These are phyloP conservation scores for Myxozyma sirexii DNA, from an alignment of 805 yeast species.

Conservation along the genomic window DNA sequence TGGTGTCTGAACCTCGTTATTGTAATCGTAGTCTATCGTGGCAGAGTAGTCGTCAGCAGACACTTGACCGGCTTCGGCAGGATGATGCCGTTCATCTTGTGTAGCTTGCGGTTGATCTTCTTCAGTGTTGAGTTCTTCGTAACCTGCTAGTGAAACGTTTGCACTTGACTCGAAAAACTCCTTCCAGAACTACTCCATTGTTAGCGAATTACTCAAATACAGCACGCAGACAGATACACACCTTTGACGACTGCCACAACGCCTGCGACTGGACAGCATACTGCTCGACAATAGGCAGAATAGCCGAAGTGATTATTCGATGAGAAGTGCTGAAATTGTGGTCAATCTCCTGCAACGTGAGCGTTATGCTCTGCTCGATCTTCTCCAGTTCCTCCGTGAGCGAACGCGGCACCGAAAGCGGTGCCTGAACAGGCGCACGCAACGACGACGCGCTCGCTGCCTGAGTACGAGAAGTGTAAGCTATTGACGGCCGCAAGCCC, in stretches of 20 bases:
- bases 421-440: conserved; percentile 1
- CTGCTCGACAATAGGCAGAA: conserved; percentile 66
- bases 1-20: neutral
- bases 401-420: conserved; percentile 21
- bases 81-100: conserved; percentile 4
- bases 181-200: conserved; percentile 62
- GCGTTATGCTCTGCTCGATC: conserved; percentile 77
- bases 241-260: conserved; percentile 53
- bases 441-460: neutral
- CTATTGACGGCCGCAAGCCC: conserved; percentile 18
- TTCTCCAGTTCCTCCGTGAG: conserved; percentile 54
- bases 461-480: conserved; percentile 17
- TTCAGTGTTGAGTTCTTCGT: conserved; percentile 45
- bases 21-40: conserved; percentile 22
- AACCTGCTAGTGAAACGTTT: conserved; percentile 60
- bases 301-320: conserved; percentile 63
- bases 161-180: conserved; percentile 76
- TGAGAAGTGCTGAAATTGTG: conserved; percentile 69
- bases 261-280: conserved; percentile 61
- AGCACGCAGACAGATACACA: conserved; percentile 1
- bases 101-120: neutral
- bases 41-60: conserved; percentile 19
- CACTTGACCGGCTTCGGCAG: conserved; percentile 4
- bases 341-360: conserved; percentile 77
- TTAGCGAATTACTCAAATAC: neutral